Evolutionary conservation across 2,329 filamentous ascomycete species (phyloP).

Genomic region (Beauveria bassiana): DNA sequence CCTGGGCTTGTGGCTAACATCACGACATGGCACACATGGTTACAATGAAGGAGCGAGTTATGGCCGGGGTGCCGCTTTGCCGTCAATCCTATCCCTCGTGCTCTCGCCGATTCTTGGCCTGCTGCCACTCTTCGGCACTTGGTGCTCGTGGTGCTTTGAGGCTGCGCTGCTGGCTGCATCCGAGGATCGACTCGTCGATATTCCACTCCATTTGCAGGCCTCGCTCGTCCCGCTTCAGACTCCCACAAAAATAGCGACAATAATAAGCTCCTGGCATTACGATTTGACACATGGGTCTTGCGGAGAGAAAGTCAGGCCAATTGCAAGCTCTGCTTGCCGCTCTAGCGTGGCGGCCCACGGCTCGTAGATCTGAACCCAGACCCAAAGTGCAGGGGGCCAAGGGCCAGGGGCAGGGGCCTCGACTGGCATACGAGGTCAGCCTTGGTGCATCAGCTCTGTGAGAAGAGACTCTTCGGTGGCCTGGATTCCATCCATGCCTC

Average conservation of each 20-base stretch:
- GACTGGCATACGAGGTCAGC: not conserved
- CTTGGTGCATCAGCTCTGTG: not conserved
- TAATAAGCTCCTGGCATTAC: no score
- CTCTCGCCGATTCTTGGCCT: not conserved
- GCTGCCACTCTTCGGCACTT: not conserved
- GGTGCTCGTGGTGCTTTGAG: not conserved
- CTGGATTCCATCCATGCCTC: not conserved
- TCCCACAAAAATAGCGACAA: no score
- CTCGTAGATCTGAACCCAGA: not conserved
- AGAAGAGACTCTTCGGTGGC: not conserved
- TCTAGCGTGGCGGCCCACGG: not conserved
- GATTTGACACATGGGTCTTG: no score
- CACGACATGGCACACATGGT: not conserved
- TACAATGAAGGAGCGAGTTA: not conserved
- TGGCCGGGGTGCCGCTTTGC: constrained; percentile 3
- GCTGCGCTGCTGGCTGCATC: not conserved
- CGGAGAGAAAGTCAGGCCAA: not conserved
- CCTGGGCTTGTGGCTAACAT: not conserved
- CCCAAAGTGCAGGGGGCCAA: no score
- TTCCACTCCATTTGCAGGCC: no score
- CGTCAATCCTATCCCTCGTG: not conserved
- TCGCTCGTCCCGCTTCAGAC: no score
- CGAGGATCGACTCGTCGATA: not conserved
- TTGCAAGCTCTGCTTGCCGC: not conserved
- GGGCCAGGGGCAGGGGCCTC: not conserved